Evolutionary conservation across 768 basidiomycete genomes (phyloP), one percentile per base, ranked within the genome.

Genomic region (Suillus bovinus): DNA sequence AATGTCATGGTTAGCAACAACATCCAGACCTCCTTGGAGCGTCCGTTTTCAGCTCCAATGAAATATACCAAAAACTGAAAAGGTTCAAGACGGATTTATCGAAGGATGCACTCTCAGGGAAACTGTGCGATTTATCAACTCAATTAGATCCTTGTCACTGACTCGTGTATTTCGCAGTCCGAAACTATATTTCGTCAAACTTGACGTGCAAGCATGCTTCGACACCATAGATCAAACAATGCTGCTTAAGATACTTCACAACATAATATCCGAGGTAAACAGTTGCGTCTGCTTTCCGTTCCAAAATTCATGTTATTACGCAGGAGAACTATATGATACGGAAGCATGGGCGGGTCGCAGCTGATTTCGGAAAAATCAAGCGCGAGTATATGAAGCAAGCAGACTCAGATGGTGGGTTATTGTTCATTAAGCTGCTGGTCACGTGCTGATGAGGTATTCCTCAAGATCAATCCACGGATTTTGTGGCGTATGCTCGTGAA

Each of bases 201-300:
- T 97, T 29, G 97, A 99, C 71, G 94, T 99, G 20, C 90, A 90
- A 64, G 89, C 96, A 8, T 97, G 95, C 68, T 99, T 98, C 79
- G 97, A 99, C 75, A 94, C 91, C 0, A 99, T 99, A 62, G 88
- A 94, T 38, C 97, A 99, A 73, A 81, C 84, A 9, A 95, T 89
- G 68, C 76, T 99, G 49, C 75, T 99, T 36, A 80, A 84, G 42
- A 92, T 99, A 41, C 74, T 99, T 31, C 81, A 83, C 11, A 77
- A 85, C 3, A 70, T 98, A 4, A 79, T 99, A 54, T 86, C 88
- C 0, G 86, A 93, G 78, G 93, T 90, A 62, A 6, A 33, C 31
- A 52, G 22, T 11, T 33, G 10, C 5, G 6, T 34, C 9, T 29
- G 22, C 2, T 27, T 63, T 38, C 46, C 5, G n/a, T 56, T 20